phyloP scores from a whole-genome alignment of 176 grass and related monocot species.

The Eleusine coracana region DNA sequence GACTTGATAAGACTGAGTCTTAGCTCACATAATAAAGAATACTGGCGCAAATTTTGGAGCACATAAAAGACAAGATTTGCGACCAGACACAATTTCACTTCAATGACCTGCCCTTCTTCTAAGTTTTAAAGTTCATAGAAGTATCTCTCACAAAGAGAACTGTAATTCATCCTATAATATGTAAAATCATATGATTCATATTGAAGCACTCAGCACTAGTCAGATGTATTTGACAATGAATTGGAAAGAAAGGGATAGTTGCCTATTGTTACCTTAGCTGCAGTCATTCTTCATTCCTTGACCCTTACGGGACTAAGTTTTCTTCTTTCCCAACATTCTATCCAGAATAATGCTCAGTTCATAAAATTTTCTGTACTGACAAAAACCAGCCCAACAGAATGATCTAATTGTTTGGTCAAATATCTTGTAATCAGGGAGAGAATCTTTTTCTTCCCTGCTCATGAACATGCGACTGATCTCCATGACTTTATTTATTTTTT shows the following conservation, averaged over 20 bases:
- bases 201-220: not conserved
- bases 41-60: not conserved
- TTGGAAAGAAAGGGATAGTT: constrained; percentile 7
- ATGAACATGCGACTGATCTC: constrained; percentile 48
- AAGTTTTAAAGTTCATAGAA: not conserved
- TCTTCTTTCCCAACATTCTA: constrained; percentile 40
- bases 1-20: not conserved
- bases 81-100: not conserved
- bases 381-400: constrained; percentile 63
- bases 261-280: constrained; percentile 21
- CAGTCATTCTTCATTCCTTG: not conserved
- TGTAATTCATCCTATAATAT: constrained; percentile 9
- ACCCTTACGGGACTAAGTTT: constrained; percentile 23
- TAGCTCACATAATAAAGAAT: not conserved
- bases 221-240: not conserved
- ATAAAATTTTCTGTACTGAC: constrained; percentile 48
- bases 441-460: constrained; percentile 26
- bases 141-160: not conserved
- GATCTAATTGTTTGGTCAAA: constrained; percentile 56
- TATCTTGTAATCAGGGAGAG: constrained; percentile 40
- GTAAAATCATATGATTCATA: not conserved
- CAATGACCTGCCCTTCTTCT: not conserved
- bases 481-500: constrained; percentile 31
- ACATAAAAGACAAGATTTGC: not conserved
- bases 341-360: constrained; percentile 56